Evolutionary conservation across 179 eudicot genomes (phyloP).

Genomic region (Corrigiola litoralis): DNA sequence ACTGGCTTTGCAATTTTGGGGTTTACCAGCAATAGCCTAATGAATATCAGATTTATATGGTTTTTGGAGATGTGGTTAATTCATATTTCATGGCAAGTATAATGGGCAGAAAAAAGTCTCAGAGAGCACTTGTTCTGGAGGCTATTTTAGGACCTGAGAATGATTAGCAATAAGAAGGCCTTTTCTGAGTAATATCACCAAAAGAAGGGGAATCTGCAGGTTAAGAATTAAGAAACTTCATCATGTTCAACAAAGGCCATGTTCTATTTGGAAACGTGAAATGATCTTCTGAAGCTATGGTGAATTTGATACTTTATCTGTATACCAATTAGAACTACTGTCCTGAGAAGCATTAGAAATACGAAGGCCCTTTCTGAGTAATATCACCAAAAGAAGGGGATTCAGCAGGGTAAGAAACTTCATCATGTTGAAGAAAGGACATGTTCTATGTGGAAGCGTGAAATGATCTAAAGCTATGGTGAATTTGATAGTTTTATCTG

Average conservation of each 20-base stretch:
- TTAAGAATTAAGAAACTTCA: too few species aligned
- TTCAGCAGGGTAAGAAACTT: too few species aligned
- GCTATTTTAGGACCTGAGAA: not conserved
- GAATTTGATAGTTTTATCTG: too few species aligned
- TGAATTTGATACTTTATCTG: too few species aligned
- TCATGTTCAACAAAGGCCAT: too few species aligned
- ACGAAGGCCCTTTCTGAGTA: not conserved
- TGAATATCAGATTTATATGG: not conserved
- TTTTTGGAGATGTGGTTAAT: not conserved
- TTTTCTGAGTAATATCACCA: not conserved
- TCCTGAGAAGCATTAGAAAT: not conserved
- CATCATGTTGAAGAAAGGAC: too few species aligned
- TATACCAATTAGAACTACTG: too few species aligned
- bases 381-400: not conserved
- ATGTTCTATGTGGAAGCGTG: too few species aligned
- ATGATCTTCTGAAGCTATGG: too few species aligned
- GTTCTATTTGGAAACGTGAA: too few species aligned
- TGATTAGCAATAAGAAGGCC: not conserved
- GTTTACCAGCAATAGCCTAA: not conserved
- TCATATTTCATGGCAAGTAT: not conserved
- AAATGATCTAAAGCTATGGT: too few species aligned
- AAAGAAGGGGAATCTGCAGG: not conserved
- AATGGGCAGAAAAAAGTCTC: not conserved
- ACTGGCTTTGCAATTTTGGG: slow-evolving; percentile 5
- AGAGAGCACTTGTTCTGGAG: not conserved